Percentiles rank a stretch among this genome's conserved stretches.
Evolutionary conservation across 2,329 filamentous ascomycete genomes (phyloP).

Genomic region (Stromatinia cepivora): DNA sequence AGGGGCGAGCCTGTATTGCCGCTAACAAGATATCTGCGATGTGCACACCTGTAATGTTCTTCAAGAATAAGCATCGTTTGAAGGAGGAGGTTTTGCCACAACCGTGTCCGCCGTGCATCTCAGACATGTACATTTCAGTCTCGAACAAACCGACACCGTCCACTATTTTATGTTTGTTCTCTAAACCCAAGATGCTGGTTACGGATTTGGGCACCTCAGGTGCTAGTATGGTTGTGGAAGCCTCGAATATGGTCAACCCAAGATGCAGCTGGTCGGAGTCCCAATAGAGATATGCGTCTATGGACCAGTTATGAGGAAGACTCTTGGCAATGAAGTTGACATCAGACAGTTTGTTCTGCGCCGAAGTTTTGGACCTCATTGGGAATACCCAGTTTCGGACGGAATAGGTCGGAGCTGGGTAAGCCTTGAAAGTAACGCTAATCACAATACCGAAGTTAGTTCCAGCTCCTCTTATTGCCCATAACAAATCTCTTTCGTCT

Average conservation of each 20-base stretch:
- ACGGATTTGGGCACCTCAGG: constrained; percentile 25
- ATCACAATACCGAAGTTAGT: constrained; percentile 35
- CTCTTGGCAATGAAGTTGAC: constrained; percentile 43
- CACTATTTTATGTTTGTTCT: constrained; percentile 42
- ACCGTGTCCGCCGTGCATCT: constrained; percentile 59
- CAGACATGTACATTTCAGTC: constrained; percentile 59
- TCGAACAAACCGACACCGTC: constrained; percentile 56
- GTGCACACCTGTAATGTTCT: constrained; percentile 44
- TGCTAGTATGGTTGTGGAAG: constrained; percentile 34
- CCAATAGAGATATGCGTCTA: constrained; percentile 58
- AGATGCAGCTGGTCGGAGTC: constrained; percentile 49
- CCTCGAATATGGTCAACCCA: constrained; percentile 52
- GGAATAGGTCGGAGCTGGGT: constrained; percentile 28
- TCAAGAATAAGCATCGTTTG: constrained; percentile 64
- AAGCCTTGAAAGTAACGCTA: constrained; percentile 32
- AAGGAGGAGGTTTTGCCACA: constrained; percentile 61
- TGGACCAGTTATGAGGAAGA: constrained; percentile 49
- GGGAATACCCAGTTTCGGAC: constrained; percentile 33
- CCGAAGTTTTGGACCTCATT: constrained; percentile 33
- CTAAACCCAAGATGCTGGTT: constrained; percentile 41
- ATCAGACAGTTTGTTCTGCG: constrained; percentile 42
- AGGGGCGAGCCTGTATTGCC: constrained; percentile 45
- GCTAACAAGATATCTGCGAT: constrained; percentile 45
- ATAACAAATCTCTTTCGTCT: constrained; percentile 32
- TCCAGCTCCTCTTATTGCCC: constrained; percentile 34